phyloP scores from a whole-genome alignment of 805 yeast species.

The Phaffomyces antillensis region DNA sequence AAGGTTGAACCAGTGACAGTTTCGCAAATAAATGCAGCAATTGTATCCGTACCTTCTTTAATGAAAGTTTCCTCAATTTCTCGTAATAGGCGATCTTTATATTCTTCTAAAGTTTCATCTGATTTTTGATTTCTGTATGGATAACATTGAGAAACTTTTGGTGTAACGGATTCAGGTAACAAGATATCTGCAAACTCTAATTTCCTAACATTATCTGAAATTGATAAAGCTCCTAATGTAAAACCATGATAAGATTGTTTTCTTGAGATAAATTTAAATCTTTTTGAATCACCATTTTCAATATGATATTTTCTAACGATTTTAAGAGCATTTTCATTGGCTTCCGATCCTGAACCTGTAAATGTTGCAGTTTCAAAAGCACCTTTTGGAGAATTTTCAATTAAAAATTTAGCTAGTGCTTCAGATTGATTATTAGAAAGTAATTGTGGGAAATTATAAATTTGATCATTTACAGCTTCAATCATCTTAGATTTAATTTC shows the following conservation, averaged over 20 bases:
- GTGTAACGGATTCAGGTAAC: constrained; percentile 19
- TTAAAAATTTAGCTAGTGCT: constrained; percentile 35
- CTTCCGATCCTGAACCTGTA: constrained; percentile 59
- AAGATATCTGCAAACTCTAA: constrained; percentile 26
- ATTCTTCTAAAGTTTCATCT: constrained; percentile 33
- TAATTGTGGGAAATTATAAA: constrained; percentile 31
- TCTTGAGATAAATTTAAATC: constrained; percentile 39
- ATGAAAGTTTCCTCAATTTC: constrained; percentile 37
- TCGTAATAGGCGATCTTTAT: constrained; percentile 30
- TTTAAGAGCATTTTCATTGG: constrained; percentile 59
- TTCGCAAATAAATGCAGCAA: constrained; percentile 38
- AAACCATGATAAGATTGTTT: constrained; percentile 43
- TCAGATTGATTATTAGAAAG: constrained; percentile 33
- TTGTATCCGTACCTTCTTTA: constrained; percentile 35
- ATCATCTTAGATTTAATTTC: constrained; percentile 34
- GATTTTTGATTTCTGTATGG: constrained; percentile 24
- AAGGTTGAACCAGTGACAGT: constrained; percentile 42
- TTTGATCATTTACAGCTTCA: constrained; percentile 29
- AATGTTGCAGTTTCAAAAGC: constrained; percentile 36
- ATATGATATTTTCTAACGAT: constrained; percentile 42
- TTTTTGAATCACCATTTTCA: constrained; percentile 35
- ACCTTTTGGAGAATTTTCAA: constrained; percentile 35
- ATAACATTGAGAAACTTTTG: constrained; percentile 22
- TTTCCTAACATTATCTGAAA: constrained; percentile 34
- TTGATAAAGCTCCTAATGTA: constrained; percentile 38